Evolutionary conservation across 2,329 filamentous ascomycete genomes (phyloP).

Genomic region (Exophiala viscosa): DNA sequence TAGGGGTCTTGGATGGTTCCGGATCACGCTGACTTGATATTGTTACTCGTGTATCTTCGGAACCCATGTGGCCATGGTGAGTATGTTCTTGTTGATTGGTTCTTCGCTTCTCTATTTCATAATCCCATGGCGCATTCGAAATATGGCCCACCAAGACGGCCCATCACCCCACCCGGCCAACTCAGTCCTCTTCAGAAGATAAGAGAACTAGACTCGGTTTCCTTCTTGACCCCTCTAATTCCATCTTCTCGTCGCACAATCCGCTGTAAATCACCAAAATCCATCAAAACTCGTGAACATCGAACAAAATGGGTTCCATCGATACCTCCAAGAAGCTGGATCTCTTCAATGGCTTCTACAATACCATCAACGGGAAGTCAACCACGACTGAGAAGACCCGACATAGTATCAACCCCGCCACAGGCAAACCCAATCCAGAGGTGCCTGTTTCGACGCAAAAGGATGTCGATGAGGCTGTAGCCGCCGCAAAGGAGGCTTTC

Average conservation of each 20-base stretch:
- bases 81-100: too few species aligned
- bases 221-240: too few species aligned
- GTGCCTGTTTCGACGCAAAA: conserved; percentile 49
- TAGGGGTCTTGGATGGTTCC: too few species aligned
- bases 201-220: too few species aligned
- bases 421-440: conserved; percentile 46
- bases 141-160: too few species aligned
- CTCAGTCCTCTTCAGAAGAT: too few species aligned
- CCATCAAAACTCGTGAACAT: not conserved
- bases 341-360: conserved; percentile 46
- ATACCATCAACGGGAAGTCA: conserved; percentile 52
- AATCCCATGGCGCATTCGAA: too few species aligned
- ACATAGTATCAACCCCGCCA: conserved; percentile 52
- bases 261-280: not conserved
- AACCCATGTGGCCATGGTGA: too few species aligned
- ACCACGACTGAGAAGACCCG: conserved; percentile 44
- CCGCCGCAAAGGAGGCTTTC: conserved; percentile 47
- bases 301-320: conserved; percentile 7
- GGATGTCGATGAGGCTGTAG: conserved; percentile 52
- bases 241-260: not conserved
- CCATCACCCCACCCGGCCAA: too few species aligned
- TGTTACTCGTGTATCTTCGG: too few species aligned
- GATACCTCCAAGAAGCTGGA: conserved; percentile 9
- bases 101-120: too few species aligned
- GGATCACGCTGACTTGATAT: too few species aligned